These are phyloP conservation scores for Leucogyrophana mollusca DNA, from an alignment of 768 basidiomycete species.

Conservation along the genomic window DNA sequence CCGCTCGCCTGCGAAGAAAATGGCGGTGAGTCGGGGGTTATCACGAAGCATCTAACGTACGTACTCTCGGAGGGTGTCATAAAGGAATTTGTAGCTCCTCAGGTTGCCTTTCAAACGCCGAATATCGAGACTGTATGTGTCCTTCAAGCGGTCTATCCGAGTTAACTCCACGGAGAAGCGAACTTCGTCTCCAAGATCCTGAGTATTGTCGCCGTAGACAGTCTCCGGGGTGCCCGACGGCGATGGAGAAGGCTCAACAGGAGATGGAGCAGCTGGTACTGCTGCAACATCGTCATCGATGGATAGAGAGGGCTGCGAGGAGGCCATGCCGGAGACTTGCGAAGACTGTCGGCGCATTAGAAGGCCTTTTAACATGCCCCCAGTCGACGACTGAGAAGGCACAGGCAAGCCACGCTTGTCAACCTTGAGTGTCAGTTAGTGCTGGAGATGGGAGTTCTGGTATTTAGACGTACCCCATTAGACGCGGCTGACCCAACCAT, in stretches of 20 bases:
- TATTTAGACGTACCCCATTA: conserved; percentile 66
- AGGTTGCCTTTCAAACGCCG: conserved; percentile 90
- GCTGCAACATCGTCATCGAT: conserved; percentile 42
- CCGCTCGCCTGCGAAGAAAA: conserved; percentile 29
- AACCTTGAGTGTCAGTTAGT: conserved; percentile 47
- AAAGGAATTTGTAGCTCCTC: conserved; percentile 90
- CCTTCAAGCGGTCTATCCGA: conserved; percentile 82
- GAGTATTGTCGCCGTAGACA: conserved; percentile 73
- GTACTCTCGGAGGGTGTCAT: conserved; percentile 84
- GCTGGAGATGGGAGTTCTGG: conserved; percentile 4
- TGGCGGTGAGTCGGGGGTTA: conserved; percentile 9
- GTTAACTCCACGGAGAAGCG: conserved; percentile 95
- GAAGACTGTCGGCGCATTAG: conserved; percentile 91
- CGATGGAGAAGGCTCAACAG: conserved; percentile 38
- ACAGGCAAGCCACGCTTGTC: conserved; percentile 88
- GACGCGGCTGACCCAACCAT: conserved; percentile 82
- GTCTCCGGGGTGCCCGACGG: conserved; percentile 42
- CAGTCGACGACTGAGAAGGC: conserved; percentile 71
- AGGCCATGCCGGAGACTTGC: conserved; percentile 51
- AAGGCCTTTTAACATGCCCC: conserved; percentile 82
- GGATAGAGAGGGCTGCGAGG: conserved; percentile 45
- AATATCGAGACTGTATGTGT: conserved; percentile 90
- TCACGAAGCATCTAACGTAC: conserved; percentile 31
- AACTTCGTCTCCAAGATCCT: conserved; percentile 94
- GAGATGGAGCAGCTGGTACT: conserved; percentile 17